Conservation (phyloP, 306 rosid genomes). For the Medicago lupulina region DNA sequence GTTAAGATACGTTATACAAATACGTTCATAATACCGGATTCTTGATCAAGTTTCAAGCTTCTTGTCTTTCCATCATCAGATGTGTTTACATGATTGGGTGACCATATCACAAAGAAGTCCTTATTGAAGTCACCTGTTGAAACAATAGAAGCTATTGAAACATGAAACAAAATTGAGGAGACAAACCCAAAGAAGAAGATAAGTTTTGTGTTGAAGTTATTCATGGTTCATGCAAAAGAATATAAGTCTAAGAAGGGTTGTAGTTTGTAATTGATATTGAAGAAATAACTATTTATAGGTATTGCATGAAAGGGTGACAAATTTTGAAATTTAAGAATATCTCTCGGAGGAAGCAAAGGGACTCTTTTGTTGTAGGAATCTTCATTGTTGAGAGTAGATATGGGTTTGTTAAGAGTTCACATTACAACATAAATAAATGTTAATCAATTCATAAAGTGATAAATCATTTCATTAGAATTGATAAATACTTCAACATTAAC, state of each 20-base stretch:
- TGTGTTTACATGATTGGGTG: slow-evolving; percentile 83
- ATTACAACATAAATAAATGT: slow-evolving; percentile 35
- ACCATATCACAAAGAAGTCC: slow-evolving; percentile 89
- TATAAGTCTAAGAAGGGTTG: background rate
- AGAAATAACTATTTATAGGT: slow-evolving; percentile 47
- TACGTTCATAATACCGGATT: slow-evolving; percentile 60
- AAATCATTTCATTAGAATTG: background rate
- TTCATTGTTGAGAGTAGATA: slow-evolving; percentile 11
- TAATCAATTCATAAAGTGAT: slow-evolving; percentile 20
- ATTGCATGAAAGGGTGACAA: slow-evolving; percentile 42
- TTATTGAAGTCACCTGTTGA: slow-evolving; percentile 84
- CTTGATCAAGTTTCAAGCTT: slow-evolving; percentile 80
- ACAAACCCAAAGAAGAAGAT: slow-evolving; percentile 50
- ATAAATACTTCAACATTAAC: background rate
- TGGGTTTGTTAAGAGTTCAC: slow-evolving; percentile 32
- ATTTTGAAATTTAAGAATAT: slow-evolving; percentile 56
- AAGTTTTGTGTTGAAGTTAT: slow-evolving; percentile 33
- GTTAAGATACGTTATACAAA: background rate
- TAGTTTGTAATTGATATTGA: slow-evolving; percentile 22
- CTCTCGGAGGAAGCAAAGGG: slow-evolving; percentile 72
- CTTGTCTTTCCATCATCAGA: slow-evolving; percentile 71
- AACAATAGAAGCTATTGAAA: slow-evolving; percentile 63
- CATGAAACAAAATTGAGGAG: slow-evolving; percentile 41
- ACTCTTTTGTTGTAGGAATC: slow-evolving; percentile 48
- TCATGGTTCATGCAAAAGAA: slow-evolving; percentile 52